Evolutionary conservation across 2,329 filamentous ascomycete genomes (phyloP).

Genomic region (Trichoderma arundinaceum): DNA sequence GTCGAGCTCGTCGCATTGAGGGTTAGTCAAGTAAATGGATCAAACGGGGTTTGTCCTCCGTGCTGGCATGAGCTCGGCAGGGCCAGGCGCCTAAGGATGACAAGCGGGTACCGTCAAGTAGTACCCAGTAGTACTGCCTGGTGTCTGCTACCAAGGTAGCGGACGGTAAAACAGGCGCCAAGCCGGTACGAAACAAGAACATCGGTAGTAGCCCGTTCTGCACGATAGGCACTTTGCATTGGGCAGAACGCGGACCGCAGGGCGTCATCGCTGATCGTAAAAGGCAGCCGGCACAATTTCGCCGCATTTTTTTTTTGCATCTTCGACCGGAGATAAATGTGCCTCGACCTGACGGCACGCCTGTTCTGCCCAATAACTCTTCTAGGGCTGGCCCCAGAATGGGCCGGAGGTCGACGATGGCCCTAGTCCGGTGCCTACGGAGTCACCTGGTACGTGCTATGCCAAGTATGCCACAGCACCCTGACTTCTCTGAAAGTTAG

Average conservation of each 20-base stretch:
- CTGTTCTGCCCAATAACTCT: no score
- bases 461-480: not conserved
- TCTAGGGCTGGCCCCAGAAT: conserved; percentile 11
- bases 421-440: conserved; percentile 8
- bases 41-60: conserved; percentile 6
- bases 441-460: conserved; percentile 2
- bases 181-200: not conserved
- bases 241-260: not conserved
- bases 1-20: conserved; percentile 2
- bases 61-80: conserved; percentile 1
- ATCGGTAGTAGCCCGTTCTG: not conserved
- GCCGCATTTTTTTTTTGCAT: not conserved
- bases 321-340: not conserved
- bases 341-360: not conserved
- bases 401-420: conserved; percentile 1
- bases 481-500: no score
- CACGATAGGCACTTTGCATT: not conserved
- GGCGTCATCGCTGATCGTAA: conserved; percentile 9
- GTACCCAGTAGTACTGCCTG: not conserved
- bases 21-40: conserved; percentile 2
- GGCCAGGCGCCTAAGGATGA: not conserved
- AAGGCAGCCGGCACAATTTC: not conserved
- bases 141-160: not conserved
- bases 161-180: not conserved
- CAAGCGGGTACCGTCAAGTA: not conserved